Evolutionary conservation across 169 alveolate genomes (phyloP).

Genomic region (Theileria equi): DNA sequence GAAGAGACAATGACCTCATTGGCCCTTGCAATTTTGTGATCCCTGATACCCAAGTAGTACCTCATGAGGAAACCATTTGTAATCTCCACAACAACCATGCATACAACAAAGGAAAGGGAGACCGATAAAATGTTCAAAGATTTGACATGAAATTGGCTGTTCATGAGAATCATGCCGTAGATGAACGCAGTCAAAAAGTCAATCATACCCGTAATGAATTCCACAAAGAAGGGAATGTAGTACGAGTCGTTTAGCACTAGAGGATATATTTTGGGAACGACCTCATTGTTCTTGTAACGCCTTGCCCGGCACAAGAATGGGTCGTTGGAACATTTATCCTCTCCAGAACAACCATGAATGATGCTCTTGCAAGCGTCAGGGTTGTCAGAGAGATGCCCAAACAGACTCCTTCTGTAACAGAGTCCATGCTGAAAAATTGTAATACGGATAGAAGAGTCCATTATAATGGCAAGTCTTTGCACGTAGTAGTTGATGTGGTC

Average conservation of each 20-base stretch:
- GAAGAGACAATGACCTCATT: slow-evolving; percentile 1
- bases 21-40: slow-evolving; percentile 8
- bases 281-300: slow-evolving; percentile 24
- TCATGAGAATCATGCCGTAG: slow-evolving; percentile 6
- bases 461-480: slow-evolving; percentile 7
- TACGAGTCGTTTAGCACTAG: slow-evolving; percentile 11
- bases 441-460: slow-evolving; percentile 23
- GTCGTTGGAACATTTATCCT: slow-evolving; percentile 1
- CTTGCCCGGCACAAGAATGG: slow-evolving; percentile 48
- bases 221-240: slow-evolving; percentile 2
- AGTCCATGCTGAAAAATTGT: slow-evolving; percentile 38
- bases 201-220: not conserved
- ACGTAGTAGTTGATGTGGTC: slow-evolving; percentile 20
- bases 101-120: not conserved
- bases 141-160: not conserved
- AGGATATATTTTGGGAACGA: slow-evolving; percentile 18
- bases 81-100: slow-evolving; percentile 6
- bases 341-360: not conserved
- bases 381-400: too few species aligned
- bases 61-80: slow-evolving; percentile 4
- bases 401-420: slow-evolving; percentile 19
- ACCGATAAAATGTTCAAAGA: not conserved
- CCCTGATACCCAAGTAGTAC: slow-evolving; percentile 12
- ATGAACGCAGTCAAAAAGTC: slow-evolving; percentile 1
- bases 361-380: not conserved